phyloP scores from a whole-genome alignment of 371 early-diverging fungal species.

The Lichtheimia hyalospora region DNA sequence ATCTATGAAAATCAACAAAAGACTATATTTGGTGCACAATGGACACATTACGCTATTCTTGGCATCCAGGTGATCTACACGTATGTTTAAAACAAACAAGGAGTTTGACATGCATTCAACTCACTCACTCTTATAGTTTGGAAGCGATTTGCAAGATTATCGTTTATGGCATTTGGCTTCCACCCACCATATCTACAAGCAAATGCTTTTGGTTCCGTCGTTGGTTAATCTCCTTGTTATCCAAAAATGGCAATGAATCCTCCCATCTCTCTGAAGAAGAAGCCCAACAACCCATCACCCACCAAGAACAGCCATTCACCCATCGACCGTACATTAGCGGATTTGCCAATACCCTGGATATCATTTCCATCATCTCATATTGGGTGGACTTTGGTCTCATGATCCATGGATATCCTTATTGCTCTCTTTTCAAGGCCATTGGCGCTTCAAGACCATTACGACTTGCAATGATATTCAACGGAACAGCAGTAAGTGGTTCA shows the following conservation, averaged over 20 bases:
- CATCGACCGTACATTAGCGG: conserved; percentile 41
- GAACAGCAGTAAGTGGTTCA: conserved; percentile 51
- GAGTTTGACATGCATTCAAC: neutral
- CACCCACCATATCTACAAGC: conserved; percentile 11
- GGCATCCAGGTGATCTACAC: conserved; percentile 52
- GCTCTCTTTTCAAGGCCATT: conserved; percentile 57
- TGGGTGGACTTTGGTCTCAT: conserved; percentile 57
- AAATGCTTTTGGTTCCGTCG: no score
- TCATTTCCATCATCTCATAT: conserved; percentile 44
- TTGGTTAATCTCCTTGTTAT: no score
- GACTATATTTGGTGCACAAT: conserved; percentile 43
- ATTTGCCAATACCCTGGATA: conserved; percentile 51
- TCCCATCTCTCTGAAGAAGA: no score
- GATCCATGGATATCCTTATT: conserved; percentile 36
- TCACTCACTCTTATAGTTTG: conserved; percentile 8
- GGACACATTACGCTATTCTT: conserved; percentile 52
- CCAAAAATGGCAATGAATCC: no score
- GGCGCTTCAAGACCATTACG: conserved; percentile 54
- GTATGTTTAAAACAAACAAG: conserved; percentile 20
- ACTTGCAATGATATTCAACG: conserved; percentile 46
- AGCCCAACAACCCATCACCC: neutral
- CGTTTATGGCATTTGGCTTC: conserved; percentile 52
- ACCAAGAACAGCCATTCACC: conserved; percentile 2
- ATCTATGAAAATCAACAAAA: conserved; percentile 47
- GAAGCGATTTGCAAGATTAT: conserved; percentile 36